phyloP scores from a whole-genome alignment of 345 rosid species.

The Eucalyptus sp. region DNA sequence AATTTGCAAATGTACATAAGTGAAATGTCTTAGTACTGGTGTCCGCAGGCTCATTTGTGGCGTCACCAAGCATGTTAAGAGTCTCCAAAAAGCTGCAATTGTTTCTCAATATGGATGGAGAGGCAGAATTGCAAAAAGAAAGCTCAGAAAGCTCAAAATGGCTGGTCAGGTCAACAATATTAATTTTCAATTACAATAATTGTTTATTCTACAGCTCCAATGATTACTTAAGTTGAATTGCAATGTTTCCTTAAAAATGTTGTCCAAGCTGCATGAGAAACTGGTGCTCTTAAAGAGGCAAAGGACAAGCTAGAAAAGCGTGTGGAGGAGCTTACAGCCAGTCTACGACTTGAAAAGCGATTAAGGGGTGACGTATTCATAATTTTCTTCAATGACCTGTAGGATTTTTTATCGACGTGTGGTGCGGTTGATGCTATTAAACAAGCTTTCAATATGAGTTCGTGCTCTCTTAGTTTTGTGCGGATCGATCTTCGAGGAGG shows the following conservation, averaged over 20 bases:
- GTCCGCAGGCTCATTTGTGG: rapidly evolving
- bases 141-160: neutral
- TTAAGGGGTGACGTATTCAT: conserved; percentile 54
- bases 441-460: neutral
- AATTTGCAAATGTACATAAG: too few relatives aligned
- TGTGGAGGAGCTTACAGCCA: conserved; percentile 83
- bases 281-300: too few relatives aligned
- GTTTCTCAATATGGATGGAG: too few relatives aligned
- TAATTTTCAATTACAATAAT: too few relatives aligned
- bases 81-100: too few relatives aligned
- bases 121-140: conserved; percentile 67
- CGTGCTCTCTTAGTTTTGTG: neutral
- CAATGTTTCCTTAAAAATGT: too few relatives aligned
- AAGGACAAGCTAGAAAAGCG: conserved; percentile 2
- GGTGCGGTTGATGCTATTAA: neutral
- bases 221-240: too few relatives aligned
- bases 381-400: neutral
- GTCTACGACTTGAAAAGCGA: conserved; percentile 81
- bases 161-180: too few relatives aligned
- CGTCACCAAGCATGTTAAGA: too few relatives aligned
- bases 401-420: neutral
- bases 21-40: too few relatives aligned
- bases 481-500: conserved; percentile 82
- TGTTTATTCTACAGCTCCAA: too few relatives aligned
- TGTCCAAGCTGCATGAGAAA: too few relatives aligned